A percentile compares a stretch with the other conserved stretches of the same genome.
phyloP scores from a whole-genome alignment of 2,329 filamentous ascomycete genomes.

The Blastomyces parvus region DNA sequence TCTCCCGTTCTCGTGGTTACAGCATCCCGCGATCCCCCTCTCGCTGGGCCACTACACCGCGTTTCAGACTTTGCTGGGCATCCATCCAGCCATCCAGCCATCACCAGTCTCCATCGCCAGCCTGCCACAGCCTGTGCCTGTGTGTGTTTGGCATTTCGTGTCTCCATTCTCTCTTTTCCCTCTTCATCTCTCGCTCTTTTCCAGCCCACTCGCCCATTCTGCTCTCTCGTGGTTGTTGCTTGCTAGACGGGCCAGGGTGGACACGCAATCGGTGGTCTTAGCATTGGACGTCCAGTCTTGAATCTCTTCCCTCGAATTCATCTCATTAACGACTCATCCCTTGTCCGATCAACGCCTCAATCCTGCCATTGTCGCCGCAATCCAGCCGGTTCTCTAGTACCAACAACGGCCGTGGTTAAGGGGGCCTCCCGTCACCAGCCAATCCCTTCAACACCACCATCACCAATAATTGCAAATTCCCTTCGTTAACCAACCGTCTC shows the following conservation, averaged over 20 bases:
- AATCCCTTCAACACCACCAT: neutral
- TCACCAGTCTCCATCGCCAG: too few species aligned
- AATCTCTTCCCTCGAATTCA: neutral
- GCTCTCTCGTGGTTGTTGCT: neutral
- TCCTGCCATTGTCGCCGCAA: neutral
- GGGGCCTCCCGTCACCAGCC: neutral
- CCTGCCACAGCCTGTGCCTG: neutral
- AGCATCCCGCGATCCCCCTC: neutral
- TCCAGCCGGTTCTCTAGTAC: neutral
- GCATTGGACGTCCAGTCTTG: neutral
- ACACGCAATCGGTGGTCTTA: neutral
- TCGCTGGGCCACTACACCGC: neutral
- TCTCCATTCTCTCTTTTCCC: neutral
- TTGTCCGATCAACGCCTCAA: neutral
- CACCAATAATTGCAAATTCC: neutral
- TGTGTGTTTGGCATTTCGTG: neutral
- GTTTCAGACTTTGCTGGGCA: slow-evolving; percentile 3
- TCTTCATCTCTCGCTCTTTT: neutral
- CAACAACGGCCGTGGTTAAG: neutral
- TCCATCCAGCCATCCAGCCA: neutral
- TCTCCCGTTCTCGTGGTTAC: slow-evolving; percentile 5
- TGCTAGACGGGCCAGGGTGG: neutral
- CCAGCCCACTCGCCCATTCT: neutral
- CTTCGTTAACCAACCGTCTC: neutral
- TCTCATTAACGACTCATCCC: neutral